Evolutionary conservation across 768 basidiomycete species (phyloP).

Genomic region (Coprinopsis marcescibilis): DNA sequence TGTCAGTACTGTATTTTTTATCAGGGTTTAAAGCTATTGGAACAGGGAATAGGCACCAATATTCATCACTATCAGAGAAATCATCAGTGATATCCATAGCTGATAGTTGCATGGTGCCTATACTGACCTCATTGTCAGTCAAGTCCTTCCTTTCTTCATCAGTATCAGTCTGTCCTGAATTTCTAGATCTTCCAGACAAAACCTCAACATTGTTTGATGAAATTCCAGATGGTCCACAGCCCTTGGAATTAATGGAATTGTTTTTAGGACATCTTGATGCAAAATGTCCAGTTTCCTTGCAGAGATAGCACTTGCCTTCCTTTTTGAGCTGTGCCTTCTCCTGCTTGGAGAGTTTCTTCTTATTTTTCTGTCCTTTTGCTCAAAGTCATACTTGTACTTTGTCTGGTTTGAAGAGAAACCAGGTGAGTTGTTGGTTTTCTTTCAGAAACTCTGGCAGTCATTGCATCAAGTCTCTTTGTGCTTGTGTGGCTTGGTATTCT

Average conservation of each 20-base stretch:
- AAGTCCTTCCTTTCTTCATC: no score
- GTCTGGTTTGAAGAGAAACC: background rate
- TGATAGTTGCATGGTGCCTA: no score
- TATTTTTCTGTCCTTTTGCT: background rate
- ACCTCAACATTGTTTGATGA: background rate
- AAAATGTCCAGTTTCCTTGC: slow-evolving; percentile 18
- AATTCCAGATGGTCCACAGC: background rate
- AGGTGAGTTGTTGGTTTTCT: no score
- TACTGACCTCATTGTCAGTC: no score
- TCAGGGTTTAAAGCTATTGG: no score
- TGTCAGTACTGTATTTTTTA: no score
- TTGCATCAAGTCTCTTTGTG: no score
- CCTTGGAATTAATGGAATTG: background rate
- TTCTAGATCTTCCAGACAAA: background rate
- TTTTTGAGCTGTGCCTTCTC: slow-evolving; percentile 15
- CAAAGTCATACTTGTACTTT: slow-evolving; percentile 1
- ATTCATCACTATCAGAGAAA: no score
- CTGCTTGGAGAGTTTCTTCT: slow-evolving; percentile 7
- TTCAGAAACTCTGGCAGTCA: no score
- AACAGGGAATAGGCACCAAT: no score
- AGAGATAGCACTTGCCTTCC: slow-evolving; percentile 18
- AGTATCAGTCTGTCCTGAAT: background rate
- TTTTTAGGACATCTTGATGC: slow-evolving; percentile 19
- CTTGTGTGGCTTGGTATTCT: no score
- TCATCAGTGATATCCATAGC: no score